Evolutionary conservation across 192 early-diverging fungal genomes (phyloP).

Genomic region (Neocallimastix lanati): DNA sequence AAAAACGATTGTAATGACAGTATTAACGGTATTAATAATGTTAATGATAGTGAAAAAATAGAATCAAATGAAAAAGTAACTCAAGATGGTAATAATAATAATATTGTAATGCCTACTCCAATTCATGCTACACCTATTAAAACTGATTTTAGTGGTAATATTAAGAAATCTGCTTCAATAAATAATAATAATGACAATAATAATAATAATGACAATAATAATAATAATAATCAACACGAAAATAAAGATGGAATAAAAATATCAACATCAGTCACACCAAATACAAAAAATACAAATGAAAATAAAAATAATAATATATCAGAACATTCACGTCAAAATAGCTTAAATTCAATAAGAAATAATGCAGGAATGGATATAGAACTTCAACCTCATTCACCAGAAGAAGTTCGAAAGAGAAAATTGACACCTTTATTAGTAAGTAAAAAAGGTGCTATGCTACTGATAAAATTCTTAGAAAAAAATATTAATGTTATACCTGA

Average conservation of each 20-base stretch:
- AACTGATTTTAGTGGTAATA: too few relatives aligned
- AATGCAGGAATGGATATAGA: background rate
- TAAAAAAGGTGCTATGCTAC: background rate
- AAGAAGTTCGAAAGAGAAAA: background rate
- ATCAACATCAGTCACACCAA: too few relatives aligned
- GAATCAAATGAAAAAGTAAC: too few relatives aligned
- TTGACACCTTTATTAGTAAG: background rate
- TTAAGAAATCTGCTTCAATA: too few relatives aligned
- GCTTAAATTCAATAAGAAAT: background rate
- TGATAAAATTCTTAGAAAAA: background rate
- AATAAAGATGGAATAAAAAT: background rate
- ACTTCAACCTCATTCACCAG: background rate
- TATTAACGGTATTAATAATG: too few relatives aligned
- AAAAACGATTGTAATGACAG: background rate
- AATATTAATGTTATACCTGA: background rate
- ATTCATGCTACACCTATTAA: too few relatives aligned
- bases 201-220: background rate
- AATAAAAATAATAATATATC: too few relatives aligned
- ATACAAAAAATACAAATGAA: too few relatives aligned
- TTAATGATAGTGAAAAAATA: too few relatives aligned
- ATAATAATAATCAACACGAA: background rate
- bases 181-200: background rate
- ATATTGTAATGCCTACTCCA: too few relatives aligned
- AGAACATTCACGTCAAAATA: background rate
- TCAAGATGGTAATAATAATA: too few relatives aligned